Evolutionary conservation across 495 filamentous ascomycete species (phyloP).

Genomic region (Daldinia loculata): DNA sequence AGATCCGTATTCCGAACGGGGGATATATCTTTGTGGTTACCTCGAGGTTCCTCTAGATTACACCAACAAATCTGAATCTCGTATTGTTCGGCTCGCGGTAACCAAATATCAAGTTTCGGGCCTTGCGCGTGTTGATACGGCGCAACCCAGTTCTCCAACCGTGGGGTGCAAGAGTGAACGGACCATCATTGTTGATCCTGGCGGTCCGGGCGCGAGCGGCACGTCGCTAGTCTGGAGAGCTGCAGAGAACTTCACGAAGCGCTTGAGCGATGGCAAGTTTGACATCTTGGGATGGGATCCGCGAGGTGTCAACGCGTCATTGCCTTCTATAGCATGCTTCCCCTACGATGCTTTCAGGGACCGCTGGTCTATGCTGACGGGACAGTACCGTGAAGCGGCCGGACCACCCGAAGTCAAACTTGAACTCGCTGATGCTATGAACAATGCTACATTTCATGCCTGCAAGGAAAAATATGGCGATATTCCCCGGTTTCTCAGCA

Average conservation of each 20-base stretch:
- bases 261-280: conserved; percentile 53
- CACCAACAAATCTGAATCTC: conserved; percentile 51
- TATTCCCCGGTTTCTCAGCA: conserved; percentile 52
- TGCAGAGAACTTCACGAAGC: conserved; percentile 47
- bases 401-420: conserved; percentile 47
- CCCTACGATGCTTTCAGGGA: conserved; percentile 54
- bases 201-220: conserved; percentile 58
- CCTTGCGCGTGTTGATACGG: conserved; percentile 40
- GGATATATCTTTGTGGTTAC: conserved; percentile 57
- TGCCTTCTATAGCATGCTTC: conserved; percentile 60
- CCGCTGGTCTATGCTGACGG: conserved; percentile 52
- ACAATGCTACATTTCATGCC: conserved; percentile 53
- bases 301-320: conserved; percentile 62
- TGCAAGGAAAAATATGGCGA: conserved; percentile 58
- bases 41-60: conserved; percentile 60
- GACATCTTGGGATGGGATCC: conserved; percentile 67
- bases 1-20: conserved; percentile 51
- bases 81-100: conserved; percentile 55
- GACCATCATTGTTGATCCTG: conserved; percentile 59
- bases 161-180: conserved; percentile 52
- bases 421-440: conserved; percentile 51
- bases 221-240: conserved; percentile 51
- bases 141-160: neutral
- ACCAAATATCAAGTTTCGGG: conserved; percentile 58
- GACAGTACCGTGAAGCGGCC: conserved; percentile 50